These are phyloP conservation scores for Pseudogymnoascus sp. DNA, from an alignment of 2,329 filamentous ascomycete species.

Conservation along the genomic window DNA sequence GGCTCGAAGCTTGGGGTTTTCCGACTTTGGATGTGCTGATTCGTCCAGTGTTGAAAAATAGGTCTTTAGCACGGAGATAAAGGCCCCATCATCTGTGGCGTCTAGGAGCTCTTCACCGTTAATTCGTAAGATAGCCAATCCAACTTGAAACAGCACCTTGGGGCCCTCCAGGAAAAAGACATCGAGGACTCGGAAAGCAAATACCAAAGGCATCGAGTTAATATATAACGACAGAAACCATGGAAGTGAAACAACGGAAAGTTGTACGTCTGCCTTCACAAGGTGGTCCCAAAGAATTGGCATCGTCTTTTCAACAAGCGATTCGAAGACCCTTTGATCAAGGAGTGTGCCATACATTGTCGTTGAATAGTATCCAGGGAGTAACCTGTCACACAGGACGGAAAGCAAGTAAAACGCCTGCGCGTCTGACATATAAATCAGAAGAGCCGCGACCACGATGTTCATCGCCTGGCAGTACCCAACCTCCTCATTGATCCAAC, in stretches of 20 bases:
- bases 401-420: constrained; percentile 95
- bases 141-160: constrained; percentile 95
- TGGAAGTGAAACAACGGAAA: constrained; percentile 91
- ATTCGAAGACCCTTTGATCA: constrained; percentile 96
- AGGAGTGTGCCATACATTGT: constrained; percentile 98
- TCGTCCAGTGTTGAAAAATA: constrained; percentile 93
- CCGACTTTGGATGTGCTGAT: constrained; percentile 89
- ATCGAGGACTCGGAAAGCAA: constrained; percentile 91
- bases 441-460: constrained; percentile 91
- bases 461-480: constrained; percentile 99
- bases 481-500: constrained; percentile 91
- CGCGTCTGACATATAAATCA: constrained; percentile 96
- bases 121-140: constrained; percentile 90
- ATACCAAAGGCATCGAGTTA: constrained; percentile 98
- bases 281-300: constrained; percentile 96
- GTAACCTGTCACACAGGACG: constrained; percentile 79
- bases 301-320: constrained; percentile 97
- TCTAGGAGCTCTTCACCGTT: constrained; percentile 95
- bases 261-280: constrained; percentile 91
- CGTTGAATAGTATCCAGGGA: constrained; percentile 95
- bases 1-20: constrained; percentile 86
- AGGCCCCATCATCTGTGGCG: constrained; percentile 87
- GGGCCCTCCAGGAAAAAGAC: constrained; percentile 98
- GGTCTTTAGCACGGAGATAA: constrained; percentile 89
- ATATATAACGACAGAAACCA: constrained; percentile 99